phyloP scores from a whole-genome alignment of 345 rosid species.

The Citrus unshiu region DNA sequence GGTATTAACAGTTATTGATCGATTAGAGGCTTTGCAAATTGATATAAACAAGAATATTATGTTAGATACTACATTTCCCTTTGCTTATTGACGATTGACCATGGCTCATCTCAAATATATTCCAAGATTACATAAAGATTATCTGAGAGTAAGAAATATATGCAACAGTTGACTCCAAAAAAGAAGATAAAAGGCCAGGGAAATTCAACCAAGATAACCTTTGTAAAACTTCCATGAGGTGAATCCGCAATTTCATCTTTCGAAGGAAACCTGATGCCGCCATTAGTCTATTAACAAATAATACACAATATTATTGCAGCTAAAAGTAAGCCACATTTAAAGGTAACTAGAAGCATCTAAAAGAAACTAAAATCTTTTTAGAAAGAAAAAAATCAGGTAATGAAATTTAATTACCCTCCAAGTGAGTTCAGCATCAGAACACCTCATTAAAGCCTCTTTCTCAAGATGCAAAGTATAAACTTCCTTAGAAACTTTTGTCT shows the following conservation, averaged over 20 bases:
- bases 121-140: too few species aligned
- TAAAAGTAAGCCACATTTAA: neutral
- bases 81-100: too few species aligned
- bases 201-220: slow-evolving; percentile 28
- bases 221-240: slow-evolving; percentile 64
- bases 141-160: neutral
- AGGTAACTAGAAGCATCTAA: neutral
- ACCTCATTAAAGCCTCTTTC: slow-evolving; percentile 44
- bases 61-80: too few species aligned
- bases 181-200: too few species aligned
- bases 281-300: slow-evolving; percentile 38
- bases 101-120: too few species aligned
- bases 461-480: slow-evolving; percentile 49
- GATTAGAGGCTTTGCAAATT: too few species aligned
- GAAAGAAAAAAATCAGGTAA: neutral
- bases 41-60: too few species aligned
- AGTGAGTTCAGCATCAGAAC: slow-evolving; percentile 28
- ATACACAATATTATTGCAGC: neutral
- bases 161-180: neutral
- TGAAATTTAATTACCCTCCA: slow-evolving; percentile 49
- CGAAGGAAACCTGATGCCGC: slow-evolving; percentile 57
- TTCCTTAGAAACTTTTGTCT: slow-evolving; percentile 49
- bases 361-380: neutral
- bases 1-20: too few species aligned
- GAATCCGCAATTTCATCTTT: slow-evolving; percentile 44